Evolutionary conservation across 2,329 filamentous ascomycete genomes (phyloP), one percentile per base, ranked within the genome.

Genomic region (Colletotrichum sansevieriae): DNA sequence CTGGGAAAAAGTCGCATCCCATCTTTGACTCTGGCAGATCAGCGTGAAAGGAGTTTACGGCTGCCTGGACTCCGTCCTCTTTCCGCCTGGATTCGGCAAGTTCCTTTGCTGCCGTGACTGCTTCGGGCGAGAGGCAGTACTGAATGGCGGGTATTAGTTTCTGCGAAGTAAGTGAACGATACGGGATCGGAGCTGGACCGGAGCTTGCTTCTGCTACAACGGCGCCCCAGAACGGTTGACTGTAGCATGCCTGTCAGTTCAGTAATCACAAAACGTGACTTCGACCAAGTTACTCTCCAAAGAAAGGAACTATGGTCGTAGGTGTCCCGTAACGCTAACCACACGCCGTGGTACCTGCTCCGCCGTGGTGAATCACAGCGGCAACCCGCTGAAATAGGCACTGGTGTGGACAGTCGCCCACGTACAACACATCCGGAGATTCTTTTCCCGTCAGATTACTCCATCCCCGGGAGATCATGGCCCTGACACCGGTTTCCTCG

Each of bases 311-410:
- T 2, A 69, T 64, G 4, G 67, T 56, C 4, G 69, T 71, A 1
- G 69, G 69, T 25, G 44, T 69, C 0, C 65, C 69, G 10, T 69
- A 69, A 29, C 61, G 54, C 22, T 69, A 29, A 2, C 65, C 69
- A 52, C 65, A 71, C 5, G 65, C 69, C 4, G 61, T 69, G 1
- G 61, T 71, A 10, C 69, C 61, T 3, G 69, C 69, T 5, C 69
- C 69, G 22, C 69, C 69, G 29, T 71, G 69, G 25, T 71, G 65
- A 2, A 69, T 54, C 6, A 69, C 69, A 0, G 69, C 65, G 3
- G 69, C 49, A 15, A 71, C 69, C 22, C 69, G 61, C 33, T 69
- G 65, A n/a, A 71, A 71, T 1, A 71, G 10, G 61, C 69, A 71
- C 52, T 69, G 65, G 52, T 71, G 65, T 1, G 65, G 69, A 20